A percentile compares a stretch with the other conserved stretches of the same genome.
These are phyloP conservation scores for Prunus padus DNA, from an alignment of 306 rosid species.

Conservation along the genomic window DNA sequence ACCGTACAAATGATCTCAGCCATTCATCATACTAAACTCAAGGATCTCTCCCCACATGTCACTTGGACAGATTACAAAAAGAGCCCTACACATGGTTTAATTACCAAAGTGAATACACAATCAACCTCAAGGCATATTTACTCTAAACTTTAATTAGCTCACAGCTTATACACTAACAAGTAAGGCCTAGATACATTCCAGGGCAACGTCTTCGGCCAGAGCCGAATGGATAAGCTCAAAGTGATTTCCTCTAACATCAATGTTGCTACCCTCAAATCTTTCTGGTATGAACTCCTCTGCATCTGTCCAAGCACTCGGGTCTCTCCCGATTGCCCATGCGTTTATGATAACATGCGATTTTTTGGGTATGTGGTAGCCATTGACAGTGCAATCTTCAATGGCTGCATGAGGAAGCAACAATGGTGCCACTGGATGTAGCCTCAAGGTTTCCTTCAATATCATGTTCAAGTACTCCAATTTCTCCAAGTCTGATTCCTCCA, in stretches of 20 bases:
- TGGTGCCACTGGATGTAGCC: conserved; percentile 5
- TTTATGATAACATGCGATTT: conserved; percentile 9
- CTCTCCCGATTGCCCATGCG: conserved; percentile 30
- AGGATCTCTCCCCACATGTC: no score
- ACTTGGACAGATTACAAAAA: no score
- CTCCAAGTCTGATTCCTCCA: no score
- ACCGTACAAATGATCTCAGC: neutral
- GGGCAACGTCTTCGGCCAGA: neutral
- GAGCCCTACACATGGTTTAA: no score
- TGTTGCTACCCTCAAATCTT: neutral
- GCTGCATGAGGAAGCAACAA: conserved; percentile 2
- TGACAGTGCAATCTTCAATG: neutral
- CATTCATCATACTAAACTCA: neutral
- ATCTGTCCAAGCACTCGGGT: conserved; percentile 28
- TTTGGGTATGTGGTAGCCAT: conserved; percentile 9
- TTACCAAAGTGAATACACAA: neutral
- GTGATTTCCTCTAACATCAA: neutral
- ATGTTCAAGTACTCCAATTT: no score
- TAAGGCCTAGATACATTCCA: neutral
- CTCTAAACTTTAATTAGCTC: no score
- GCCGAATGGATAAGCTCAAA: neutral
- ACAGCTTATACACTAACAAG: no score
- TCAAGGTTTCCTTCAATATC: neutral
- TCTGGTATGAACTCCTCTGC: conserved; percentile 3
- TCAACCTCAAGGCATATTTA: neutral